phyloP scores from a whole-genome alignment of 2,329 filamentous ascomycete species.

The Piedraia hortae region DNA sequence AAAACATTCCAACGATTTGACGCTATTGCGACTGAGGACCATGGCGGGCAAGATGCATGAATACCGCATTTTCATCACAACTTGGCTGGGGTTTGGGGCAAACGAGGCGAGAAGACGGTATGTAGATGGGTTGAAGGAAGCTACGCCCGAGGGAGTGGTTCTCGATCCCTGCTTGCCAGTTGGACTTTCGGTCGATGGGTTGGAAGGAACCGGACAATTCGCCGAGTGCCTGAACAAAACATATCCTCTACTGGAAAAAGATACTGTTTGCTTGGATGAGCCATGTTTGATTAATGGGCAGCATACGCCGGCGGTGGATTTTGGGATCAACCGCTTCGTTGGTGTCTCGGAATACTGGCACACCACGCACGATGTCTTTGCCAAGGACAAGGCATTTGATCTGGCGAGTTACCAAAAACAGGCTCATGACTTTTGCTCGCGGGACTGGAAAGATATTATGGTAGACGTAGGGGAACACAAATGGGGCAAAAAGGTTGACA shows the following conservation, averaged over 20 bases:
- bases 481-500: conserved; percentile 48
- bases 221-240: conserved; percentile 59
- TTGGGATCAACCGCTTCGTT: conserved; percentile 89
- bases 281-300: conserved; percentile 79
- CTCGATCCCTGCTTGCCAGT: conserved; percentile 74
- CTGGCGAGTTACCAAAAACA: conserved; percentile 67
- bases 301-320: conserved; percentile 86
- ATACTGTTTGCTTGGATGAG: conserved; percentile 51
- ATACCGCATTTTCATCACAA: conserved; percentile 78
- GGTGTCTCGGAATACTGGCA: conserved; percentile 98
- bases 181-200: conserved; percentile 43
- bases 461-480: conserved; percentile 34
- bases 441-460: conserved; percentile 55
- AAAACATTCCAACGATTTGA: conserved; percentile 74
- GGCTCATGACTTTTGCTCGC: conserved; percentile 61
- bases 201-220: conserved; percentile 70
- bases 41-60: conserved; percentile 49
- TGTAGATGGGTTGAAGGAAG: conserved; percentile 44
- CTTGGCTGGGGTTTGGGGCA: conserved; percentile 93
- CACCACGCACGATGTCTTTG: conserved; percentile 83
- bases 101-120: conserved; percentile 75
- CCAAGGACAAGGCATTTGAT: conserved; percentile 59
- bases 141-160: conserved; percentile 39
- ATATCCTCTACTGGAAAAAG: conserved; percentile 68
- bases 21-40: conserved; percentile 57